Conservation (phyloP, 2,329 filamentous ascomycete genomes). For the Cladosporium sp. region DNA sequence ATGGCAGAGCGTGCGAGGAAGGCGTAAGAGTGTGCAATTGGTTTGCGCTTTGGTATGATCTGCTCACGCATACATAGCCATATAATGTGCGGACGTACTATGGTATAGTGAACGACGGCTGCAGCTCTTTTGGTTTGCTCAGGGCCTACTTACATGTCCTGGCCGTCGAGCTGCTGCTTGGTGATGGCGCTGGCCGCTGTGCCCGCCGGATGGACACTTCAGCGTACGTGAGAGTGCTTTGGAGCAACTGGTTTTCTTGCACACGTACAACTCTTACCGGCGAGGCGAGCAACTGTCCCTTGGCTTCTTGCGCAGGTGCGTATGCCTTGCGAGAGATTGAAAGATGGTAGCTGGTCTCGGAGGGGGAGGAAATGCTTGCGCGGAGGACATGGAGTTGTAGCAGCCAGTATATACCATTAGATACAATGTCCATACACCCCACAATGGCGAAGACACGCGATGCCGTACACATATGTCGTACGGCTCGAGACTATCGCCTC, state of each 20-base stretch:
- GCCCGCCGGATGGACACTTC: not conserved
- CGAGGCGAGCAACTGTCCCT: no score
- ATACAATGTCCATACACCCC: not conserved
- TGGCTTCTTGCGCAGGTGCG: no score
- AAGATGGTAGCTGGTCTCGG: no score
- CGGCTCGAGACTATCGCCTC: no score
- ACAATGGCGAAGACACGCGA: not conserved
- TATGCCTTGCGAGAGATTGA: no score
- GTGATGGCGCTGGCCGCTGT: not conserved
- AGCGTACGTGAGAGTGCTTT: not conserved
- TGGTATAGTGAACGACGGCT: not conserved
- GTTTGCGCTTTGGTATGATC: not conserved
- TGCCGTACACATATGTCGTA: no score
- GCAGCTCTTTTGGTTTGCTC: not conserved
- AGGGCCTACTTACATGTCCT: not conserved
- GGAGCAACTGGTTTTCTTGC: no score
- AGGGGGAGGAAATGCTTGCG: no score
- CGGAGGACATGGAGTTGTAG: no score
- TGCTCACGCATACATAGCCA: not conserved
- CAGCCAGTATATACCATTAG: not conserved
- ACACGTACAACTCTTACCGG: no score
- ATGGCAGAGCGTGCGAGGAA: not conserved
- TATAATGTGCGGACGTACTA: not conserved
- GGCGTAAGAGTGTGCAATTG: not conserved
- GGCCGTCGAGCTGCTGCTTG: not conserved